Conservation (phyloP, 768 basidiomycete genomes). For the Amanita pallidorosea region DNA sequence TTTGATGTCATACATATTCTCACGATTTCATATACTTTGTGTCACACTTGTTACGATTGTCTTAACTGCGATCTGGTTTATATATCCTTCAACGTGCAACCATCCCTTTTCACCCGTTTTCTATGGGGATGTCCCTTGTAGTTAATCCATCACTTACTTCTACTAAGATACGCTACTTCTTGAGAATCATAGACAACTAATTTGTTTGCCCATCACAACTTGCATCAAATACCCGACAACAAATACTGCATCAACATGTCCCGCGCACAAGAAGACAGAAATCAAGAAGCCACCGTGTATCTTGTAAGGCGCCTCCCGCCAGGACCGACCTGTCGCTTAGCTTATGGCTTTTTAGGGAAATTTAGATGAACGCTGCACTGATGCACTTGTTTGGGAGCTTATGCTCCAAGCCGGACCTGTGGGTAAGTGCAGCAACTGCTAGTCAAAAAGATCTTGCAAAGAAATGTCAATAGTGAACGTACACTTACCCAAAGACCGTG, state of each 20-base stretch:
- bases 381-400: slow-evolving; percentile 94
- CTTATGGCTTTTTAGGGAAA: slow-evolving; percentile 57
- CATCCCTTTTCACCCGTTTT: slow-evolving; percentile 12
- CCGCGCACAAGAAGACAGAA: slow-evolving; percentile 78
- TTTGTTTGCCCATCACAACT: not conserved
- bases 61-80: slow-evolving; percentile 30
- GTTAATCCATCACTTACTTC: slow-evolving; percentile 29
- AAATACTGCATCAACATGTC: slow-evolving; percentile 29
- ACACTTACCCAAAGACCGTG: slow-evolving; percentile 95
- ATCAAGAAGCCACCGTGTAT: slow-evolving; percentile 88
- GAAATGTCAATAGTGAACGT: slow-evolving; percentile 67
- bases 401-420: slow-evolving; percentile 99
- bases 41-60: slow-evolving; percentile 16
- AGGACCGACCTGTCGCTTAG: not conserved
- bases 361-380: slow-evolving; percentile 88
- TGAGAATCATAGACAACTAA: not conserved
- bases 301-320: slow-evolving; percentile 33
- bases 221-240: not conserved
- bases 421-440: slow-evolving; percentile 41
- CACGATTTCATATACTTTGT: slow-evolving; percentile 13
- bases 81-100: slow-evolving; percentile 31
- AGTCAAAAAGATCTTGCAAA: not conserved
- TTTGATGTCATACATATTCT: slow-evolving; percentile 34
- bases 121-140: slow-evolving; percentile 13
- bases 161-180: slow-evolving; percentile 1